Evolutionary conservation across 169 alveolate species (phyloP).

Genomic region (Eimeria sp.): DNA sequence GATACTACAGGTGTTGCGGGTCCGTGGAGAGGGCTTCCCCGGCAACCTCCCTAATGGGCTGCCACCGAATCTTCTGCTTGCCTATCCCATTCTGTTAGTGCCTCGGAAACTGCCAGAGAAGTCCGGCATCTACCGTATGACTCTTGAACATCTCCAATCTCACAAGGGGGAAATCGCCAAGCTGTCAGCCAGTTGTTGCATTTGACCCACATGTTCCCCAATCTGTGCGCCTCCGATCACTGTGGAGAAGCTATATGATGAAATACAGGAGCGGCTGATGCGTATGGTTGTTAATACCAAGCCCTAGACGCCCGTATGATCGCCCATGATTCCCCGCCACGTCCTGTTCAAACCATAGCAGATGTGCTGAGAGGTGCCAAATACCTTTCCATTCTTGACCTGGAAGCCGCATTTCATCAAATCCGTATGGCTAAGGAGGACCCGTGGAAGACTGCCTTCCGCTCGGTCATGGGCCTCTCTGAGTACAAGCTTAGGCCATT

Average conservation of each 20-base stretch:
- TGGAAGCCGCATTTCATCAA: not conserved
- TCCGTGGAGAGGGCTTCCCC: not conserved
- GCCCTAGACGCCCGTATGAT: not conserved
- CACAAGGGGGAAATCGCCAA: constrained; percentile 31
- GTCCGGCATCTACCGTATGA: not conserved
- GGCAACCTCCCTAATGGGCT: not conserved
- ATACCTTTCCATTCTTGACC: not conserved
- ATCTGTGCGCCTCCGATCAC: not conserved
- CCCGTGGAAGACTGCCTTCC: not conserved
- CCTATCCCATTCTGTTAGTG: not conserved
- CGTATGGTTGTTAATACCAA: not conserved
- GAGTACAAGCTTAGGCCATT: not conserved
- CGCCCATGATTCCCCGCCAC: not conserved
- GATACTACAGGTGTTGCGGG: not conserved
- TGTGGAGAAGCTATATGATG: not conserved
- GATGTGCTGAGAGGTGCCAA: not conserved
- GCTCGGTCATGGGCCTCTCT: not conserved
- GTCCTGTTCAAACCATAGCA: not conserved
- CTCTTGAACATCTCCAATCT: not conserved
- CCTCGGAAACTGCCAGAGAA: not conserved
- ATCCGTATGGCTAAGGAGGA: not conserved
- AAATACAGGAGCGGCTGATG: not conserved
- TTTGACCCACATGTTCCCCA: not conserved
- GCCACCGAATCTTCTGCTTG: not conserved
- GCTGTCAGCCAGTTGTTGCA: not conserved